These are phyloP conservation scores for Yamadazyma scolyti DNA, from an alignment of 805 yeast species.

Conservation along the genomic window DNA sequence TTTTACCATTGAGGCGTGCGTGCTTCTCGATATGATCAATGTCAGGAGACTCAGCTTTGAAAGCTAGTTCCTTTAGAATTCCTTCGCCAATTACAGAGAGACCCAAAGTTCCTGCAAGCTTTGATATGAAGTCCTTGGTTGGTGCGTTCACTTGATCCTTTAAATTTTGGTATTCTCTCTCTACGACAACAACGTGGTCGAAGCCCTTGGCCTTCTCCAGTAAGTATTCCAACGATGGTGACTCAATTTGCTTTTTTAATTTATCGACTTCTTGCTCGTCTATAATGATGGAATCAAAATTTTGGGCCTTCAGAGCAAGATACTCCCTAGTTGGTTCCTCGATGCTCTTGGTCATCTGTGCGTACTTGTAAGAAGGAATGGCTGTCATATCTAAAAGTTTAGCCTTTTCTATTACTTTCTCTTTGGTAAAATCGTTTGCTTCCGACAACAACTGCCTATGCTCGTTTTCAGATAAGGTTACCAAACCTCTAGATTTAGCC, in stretches of 20 bases:
- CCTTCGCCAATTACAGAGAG: constrained; percentile 11
- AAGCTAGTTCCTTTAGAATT: constrained; percentile 10
- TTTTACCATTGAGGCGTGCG: constrained; percentile 20
- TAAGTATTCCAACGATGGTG: constrained; percentile 10
- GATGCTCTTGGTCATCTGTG: constrained; percentile 6
- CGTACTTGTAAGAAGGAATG: constrained; percentile 11
- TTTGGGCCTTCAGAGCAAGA: constrained; percentile 11
- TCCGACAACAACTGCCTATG: constrained; percentile 6
- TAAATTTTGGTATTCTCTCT: constrained; percentile 2
- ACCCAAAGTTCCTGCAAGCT: constrained; percentile 18
- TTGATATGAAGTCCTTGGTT: constrained; percentile 18
- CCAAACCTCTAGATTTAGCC: constrained; percentile 7
- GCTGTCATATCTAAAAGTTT: constrained; percentile 18
- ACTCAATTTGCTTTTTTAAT: constrained; percentile 1
- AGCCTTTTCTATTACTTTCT: constrained; percentile 17
- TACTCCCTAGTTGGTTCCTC: constrained; percentile 18
- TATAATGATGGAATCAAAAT: constrained; percentile 3
- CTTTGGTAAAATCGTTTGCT: constrained; percentile 10
- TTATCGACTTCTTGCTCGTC: constrained; percentile 2
- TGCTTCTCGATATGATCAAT: constrained; percentile 27
- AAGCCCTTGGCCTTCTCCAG: constrained; percentile 4
- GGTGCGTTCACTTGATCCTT: constrained; percentile 12
- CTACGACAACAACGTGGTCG: constrained; percentile 3
- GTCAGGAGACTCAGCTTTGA: constrained; percentile 19
- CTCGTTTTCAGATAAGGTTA: constrained; percentile 6